Evolutionary conservation across 768 basidiomycete genomes (phyloP).

Genomic region (Heimioporus sp.): DNA sequence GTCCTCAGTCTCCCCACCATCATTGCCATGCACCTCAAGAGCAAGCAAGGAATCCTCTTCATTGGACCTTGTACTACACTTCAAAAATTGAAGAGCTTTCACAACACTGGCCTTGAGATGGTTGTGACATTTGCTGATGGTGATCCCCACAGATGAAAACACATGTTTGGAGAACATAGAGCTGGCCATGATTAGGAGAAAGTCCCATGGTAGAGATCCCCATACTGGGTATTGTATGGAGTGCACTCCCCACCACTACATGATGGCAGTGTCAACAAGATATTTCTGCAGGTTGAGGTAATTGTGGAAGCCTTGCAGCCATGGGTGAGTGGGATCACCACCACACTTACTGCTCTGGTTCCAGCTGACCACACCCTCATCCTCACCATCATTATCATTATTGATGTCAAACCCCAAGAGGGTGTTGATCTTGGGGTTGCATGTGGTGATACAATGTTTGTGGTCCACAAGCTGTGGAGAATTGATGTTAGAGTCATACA

Average conservation of each 20-base stretch:
- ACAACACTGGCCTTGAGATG: constrained; percentile 2
- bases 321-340: not conserved
- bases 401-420: not conserved
- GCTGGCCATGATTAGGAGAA: constrained; percentile 6
- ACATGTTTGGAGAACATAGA: not conserved
- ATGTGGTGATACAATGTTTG: not conserved
- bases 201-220: constrained; percentile 2
- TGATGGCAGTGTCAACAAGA: not conserved
- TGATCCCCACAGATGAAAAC: constrained; percentile 7
- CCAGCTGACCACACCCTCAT: no score
- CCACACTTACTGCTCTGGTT: no score
- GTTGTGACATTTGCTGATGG: constrained; percentile 2
- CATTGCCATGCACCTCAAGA: not conserved
- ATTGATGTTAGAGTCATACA: not conserved
- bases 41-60: not conserved
- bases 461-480: not conserved
- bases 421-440: not conserved
- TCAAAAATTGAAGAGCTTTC: constrained; percentile 1
- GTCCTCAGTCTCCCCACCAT: no score
- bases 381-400: not conserved
- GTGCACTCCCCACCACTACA: constrained; percentile 7
- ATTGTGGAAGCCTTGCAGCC: constrained; percentile 8
- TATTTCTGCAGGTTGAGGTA: constrained; percentile 4
- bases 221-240: not conserved
- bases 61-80: not conserved